Evolutionary conservation across 2,329 filamentous ascomycete genomes (phyloP), one percentile per base, ranked within the genome.

Genomic region (Aspergillus tanneri): DNA sequence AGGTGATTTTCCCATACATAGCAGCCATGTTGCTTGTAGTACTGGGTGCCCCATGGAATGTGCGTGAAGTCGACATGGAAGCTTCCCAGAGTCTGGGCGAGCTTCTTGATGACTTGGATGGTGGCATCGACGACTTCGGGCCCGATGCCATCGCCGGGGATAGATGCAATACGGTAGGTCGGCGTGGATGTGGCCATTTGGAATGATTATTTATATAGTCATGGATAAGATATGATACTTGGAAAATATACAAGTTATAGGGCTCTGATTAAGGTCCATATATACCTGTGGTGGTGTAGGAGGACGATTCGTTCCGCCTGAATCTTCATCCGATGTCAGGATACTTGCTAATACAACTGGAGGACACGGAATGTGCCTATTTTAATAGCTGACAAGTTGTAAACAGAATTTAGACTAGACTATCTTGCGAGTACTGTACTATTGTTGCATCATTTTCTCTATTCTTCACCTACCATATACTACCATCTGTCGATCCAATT

Each of bases 61-160:
- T 74, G 72, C 1, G 67, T 74, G 55, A 79, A 81, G 10, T 78
- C 70, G 50, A 81, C 75, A 7, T 68, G 52, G 56, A 78, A 80
- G 19, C 65, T 72, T 16, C 69, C 70, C 5, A 74, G 62, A 4
- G 65, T 64, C 19, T 67, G 57, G n/a, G 74, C 67, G 18, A 80
- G 67, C 40, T 71, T 73, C 48, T 72, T 65, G 12, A 80, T 59
- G 14, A 74, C 73, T 55, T 74, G 60, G 7, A 77, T 71, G 3
- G 80, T 77, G 2, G 80, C 81, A 22, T 75, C 70, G 24, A 85
- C 75, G n/a, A 86, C 82, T 62, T 86, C 82, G 2, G 75, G 73
- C 22, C 83, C 82, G 42, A 86, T 85, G 21, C 83, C 81, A 61
- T 86, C 81, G 11, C 80, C 81, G 6, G 83, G 78, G 52, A 86